Evolutionary conservation across 2,329 filamentous ascomycete species (phyloP).

Genomic region (Colletotrichum sp.): DNA sequence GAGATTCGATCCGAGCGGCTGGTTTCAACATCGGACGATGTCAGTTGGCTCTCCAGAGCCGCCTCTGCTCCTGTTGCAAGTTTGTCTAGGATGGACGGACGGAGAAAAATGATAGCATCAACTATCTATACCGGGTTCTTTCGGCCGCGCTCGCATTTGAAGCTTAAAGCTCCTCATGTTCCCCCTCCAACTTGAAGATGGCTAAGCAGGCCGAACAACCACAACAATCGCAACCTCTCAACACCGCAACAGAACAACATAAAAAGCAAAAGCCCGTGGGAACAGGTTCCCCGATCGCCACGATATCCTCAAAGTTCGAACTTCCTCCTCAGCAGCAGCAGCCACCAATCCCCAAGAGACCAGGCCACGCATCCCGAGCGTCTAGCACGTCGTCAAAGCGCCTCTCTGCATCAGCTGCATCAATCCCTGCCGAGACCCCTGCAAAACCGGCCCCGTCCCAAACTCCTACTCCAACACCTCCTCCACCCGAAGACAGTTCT

Average conservation of each 20-base stretch:
- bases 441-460: neutral
- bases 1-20: slow-evolving; percentile 12
- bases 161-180: slow-evolving; percentile 17
- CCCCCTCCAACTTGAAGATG: slow-evolving; percentile 8
- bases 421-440: neutral
- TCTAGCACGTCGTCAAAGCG: slow-evolving; percentile 14
- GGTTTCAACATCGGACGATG: slow-evolving; percentile 20
- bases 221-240: neutral
- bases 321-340: neutral
- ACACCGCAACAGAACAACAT: neutral
- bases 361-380: neutral
- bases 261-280: neutral
- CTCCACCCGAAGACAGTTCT: neutral
- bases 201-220: neutral
- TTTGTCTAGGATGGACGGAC: neutral
- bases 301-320: neutral
- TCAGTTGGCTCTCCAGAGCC: neutral
- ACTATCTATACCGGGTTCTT: slow-evolving; percentile 7
- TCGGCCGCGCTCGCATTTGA: neutral
- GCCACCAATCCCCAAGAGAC: neutral
- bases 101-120: neutral
- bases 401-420: neutral
- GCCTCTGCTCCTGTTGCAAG: neutral
- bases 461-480: neutral
- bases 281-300: slow-evolving; percentile 8